These are phyloP conservation scores for Tylopilus balloui DNA, from an alignment of 768 basidiomycete species.

Conservation along the genomic window DNA sequence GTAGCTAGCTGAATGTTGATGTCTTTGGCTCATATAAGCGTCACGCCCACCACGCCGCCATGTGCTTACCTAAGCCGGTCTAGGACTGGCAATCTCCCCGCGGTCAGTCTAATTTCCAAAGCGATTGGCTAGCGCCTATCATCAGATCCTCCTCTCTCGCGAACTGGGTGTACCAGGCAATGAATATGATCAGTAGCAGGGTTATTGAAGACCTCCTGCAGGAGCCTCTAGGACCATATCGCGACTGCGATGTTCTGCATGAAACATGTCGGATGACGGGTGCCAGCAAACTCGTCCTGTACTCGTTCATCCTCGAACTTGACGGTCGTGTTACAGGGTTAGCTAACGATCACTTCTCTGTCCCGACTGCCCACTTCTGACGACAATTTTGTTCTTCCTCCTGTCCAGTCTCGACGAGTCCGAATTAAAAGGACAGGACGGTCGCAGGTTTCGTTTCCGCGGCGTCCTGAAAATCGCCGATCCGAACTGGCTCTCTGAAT, in stretches of 20 bases:
- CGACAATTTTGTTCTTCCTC: neutral
- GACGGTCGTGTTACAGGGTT: constrained; percentile 26
- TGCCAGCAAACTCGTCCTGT: constrained; percentile 17
- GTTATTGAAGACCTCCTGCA: constrained; percentile 23
- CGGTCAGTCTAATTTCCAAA: too few relatives aligned
- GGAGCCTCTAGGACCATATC: constrained; percentile 30
- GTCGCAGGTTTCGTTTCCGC: constrained; percentile 42
- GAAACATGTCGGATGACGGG: constrained; percentile 17
- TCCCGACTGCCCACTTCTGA: constrained; percentile 1
- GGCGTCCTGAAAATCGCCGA: constrained; percentile 46
- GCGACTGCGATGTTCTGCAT: constrained; percentile 23
- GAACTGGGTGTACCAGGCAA: neutral
- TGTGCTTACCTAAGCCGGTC: too few relatives aligned
- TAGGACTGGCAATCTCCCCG: too few relatives aligned
- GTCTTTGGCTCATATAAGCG: too few relatives aligned
- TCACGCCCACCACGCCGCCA: too few relatives aligned
- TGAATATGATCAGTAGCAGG: constrained; percentile 16
- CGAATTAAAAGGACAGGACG: constrained; percentile 33
- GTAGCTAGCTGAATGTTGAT: constrained; percentile 25
- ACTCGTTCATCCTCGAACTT: constrained; percentile 30
- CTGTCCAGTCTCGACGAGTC: constrained; percentile 44
- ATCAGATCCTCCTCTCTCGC: neutral
- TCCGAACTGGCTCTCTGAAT: constrained; percentile 47
- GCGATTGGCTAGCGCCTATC: neutral
- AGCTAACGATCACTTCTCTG: neutral